A percentile compares a stretch with the other conserved stretches of the same genome.
Evolutionary conservation across 139 green algal species (phyloP).

Genomic region (Mychonastes homosphaera): DNA sequence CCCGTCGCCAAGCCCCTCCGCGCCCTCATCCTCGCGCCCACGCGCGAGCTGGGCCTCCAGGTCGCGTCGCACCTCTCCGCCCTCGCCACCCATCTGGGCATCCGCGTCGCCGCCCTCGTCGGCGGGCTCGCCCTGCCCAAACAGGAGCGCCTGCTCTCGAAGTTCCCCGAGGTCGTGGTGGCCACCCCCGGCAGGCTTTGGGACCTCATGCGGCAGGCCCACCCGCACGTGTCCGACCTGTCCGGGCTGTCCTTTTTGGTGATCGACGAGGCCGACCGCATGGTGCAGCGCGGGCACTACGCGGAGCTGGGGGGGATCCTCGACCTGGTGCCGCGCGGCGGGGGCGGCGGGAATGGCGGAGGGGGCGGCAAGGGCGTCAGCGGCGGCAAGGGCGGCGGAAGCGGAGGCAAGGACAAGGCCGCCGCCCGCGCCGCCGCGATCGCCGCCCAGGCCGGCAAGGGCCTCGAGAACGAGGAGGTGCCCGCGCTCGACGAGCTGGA

Average conservation of each 20-base stretch:
- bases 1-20: slow-evolving; percentile 58
- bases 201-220: slow-evolving; percentile 79
- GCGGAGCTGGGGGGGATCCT: slow-evolving; percentile 77
- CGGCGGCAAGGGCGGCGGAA: slow-evolving; percentile 11
- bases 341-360: not conserved
- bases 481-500: not conserved
- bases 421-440: not conserved
- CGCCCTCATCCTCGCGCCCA: slow-evolving; percentile 85
- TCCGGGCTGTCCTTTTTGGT: slow-evolving; percentile 70
- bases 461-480: not conserved
- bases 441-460: not conserved
- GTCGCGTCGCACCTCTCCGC: slow-evolving; percentile 54
- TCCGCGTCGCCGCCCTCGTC: slow-evolving; percentile 77
- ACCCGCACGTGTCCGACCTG: slow-evolving; percentile 55
- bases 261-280: slow-evolving; percentile 92
- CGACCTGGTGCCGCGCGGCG: slow-evolving; percentile 39
- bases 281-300: slow-evolving; percentile 66
- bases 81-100: slow-evolving; percentile 39
- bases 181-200: slow-evolving; percentile 91
- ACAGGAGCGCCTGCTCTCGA: slow-evolving; percentile 72
- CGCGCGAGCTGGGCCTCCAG: slow-evolving; percentile 91
- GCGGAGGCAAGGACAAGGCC: not conserved
- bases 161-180: slow-evolving; percentile 64
- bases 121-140: slow-evolving; percentile 82
- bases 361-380: not conserved